Base-by-base conservation (phyloP, 768 basidiomycete genomes). In the Cystobasidium ongulense region DNA sequence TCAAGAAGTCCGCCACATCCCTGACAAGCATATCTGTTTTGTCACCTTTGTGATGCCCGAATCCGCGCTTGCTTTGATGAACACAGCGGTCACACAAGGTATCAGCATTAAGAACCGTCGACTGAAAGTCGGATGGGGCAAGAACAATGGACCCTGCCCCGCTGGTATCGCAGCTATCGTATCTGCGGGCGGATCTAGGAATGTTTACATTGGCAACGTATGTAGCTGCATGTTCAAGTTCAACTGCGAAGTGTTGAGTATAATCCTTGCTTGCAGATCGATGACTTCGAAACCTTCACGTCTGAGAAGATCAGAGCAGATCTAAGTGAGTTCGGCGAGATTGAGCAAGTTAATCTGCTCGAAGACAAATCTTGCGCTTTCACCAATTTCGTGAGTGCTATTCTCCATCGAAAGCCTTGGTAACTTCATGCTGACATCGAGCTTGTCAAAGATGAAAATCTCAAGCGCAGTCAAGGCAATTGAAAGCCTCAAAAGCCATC, bases 91-190 rank as follows among this genome's bases (percentile, higher is more conserved):
- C 0, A 89, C 88, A 80, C 89, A 92, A 77, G 93, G 94, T 5
- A 84, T 99, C 70, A 91, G 89, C 27, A 84, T 98, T 73, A 94
- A 92, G 84, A 91, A 92, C 81, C 89, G 94, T 52, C 88, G 93
- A 31, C 86, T 98, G 75, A 98, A 97, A 84, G 88, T 97, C 77
- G 94, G 95, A 59, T 99, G 95, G 96, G 95, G 95, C 73, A 98
- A 95, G 86, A 90, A 90, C 79, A 88, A 91, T 18, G 93, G 92
- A 4, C 89, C 92, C 21, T 84, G 95, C 18, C 86, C 88, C 21
- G 89, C 93, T 18, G 86, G 88, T 1, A 85, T 96, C 43, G 89
- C 91, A 33, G 85, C 94, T 75, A 90, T 92, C 0, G 90, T 99
- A 1, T 91, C 94, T 80, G 86, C 88, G 0, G 96, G 96, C 23